Base-by-base conservation (phyloP, 2,329 filamentous ascomycete genomes). In the Byssothecium circinans region DNA sequence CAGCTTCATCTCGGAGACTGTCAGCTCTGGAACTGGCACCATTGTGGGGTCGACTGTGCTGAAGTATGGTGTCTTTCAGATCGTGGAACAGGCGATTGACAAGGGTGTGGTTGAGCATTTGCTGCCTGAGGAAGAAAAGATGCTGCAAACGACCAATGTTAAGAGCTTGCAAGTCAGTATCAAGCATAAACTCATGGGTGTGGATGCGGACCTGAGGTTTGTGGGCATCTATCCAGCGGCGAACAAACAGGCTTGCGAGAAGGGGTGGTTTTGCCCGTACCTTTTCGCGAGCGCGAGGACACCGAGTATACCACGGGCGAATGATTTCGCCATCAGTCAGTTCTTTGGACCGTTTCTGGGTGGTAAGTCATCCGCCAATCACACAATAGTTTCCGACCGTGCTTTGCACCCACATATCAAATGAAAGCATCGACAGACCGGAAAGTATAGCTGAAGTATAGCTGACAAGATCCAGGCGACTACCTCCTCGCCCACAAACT, bases 181-280 rank as follows among this genome's bases (percentile, higher is more conserved):
- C 47, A 70, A 70, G 50, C 71, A 73, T 41, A 73, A 72, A 22
- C 56, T 73, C 37, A 72, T 74, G 68, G 69, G 69, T 35, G 68
- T 72, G 3, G 65, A 72, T 41, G 69, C 70, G 3, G 68, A 71
- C 49, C 30, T 73, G 34, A 47, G 65, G 1, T 69, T 71, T 38
- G 49, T 48, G 0, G 62, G 64, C 12, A 56, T 65, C 4, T 61
- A 59, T 47, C 61, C 66, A 0, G 36, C 61, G 1, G 23, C 18
- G 12, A 55, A 66, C 41, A n/a, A 46, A 1, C 57, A 61, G 29
- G 59, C 52, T 0, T 71, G 65, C 38, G 67, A 64, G 27, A 71
- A 71, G 41, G 69, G 68, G 10, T 72, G 69, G 69, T 71, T 71
- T 33, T 65, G 63, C 47, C 69, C 69, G 8, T 72, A 71, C 49